These are phyloP conservation scores for Phytopythium kandeliae DNA, from an alignment of 352 stramenopile genomes.

Conservation along the genomic window DNA sequence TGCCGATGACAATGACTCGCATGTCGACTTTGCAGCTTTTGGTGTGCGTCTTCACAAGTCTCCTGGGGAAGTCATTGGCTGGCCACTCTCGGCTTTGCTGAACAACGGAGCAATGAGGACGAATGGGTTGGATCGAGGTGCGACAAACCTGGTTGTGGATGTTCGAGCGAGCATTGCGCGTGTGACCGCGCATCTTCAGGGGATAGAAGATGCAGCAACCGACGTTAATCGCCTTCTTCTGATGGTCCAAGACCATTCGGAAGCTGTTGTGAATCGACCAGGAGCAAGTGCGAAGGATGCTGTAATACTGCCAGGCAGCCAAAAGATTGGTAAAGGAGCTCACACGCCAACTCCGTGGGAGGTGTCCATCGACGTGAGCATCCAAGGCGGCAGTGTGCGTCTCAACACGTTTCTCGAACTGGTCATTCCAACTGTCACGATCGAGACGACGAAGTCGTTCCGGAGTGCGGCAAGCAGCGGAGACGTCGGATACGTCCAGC, in stretches of 20 bases:
- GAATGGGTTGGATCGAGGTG: neutral
- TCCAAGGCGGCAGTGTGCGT: slow-evolving; percentile 17
- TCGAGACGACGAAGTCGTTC: slow-evolving; percentile 17
- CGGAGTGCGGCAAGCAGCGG: neutral
- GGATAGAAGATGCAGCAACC: slow-evolving; percentile 9
- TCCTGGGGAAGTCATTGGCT: neutral
- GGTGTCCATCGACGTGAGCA: slow-evolving; percentile 17
- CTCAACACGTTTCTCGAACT: slow-evolving; percentile 25
- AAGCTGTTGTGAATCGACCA: no score
- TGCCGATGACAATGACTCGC: neutral
- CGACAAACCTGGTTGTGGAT: slow-evolving; percentile 1
- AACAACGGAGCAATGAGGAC: slow-evolving; percentile 1
- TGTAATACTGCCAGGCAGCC: neutral
- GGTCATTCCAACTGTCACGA: slow-evolving; percentile 12
- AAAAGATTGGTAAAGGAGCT: neutral
- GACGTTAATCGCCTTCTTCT: neutral
- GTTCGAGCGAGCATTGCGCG: slow-evolving; percentile 11
- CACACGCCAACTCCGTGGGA: slow-evolving; percentile 18
- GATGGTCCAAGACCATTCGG: neutral
- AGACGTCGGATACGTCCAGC: slow-evolving; percentile 1
- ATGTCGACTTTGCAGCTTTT: neutral
- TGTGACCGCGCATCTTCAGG: slow-evolving; percentile 15
- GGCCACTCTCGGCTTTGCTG: neutral
- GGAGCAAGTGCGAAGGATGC: neutral
- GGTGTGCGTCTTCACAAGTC: slow-evolving; percentile 4